phyloP scores from a whole-genome alignment of 495 filamentous ascomycete genomes.

The Viridothelium virens region DNA sequence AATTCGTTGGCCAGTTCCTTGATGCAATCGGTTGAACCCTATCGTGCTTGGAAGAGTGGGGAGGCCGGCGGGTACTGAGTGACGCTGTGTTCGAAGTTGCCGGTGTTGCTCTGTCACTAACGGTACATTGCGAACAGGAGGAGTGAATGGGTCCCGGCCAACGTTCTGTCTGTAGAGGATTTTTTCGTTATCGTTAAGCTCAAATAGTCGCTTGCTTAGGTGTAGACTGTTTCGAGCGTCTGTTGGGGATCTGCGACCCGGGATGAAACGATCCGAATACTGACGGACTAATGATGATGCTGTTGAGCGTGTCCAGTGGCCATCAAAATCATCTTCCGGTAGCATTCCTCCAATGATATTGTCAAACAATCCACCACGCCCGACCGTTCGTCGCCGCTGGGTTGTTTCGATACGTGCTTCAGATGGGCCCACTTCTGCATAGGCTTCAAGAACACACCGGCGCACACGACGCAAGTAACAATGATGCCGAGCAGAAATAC shows the following conservation, averaged over 20 bases:
- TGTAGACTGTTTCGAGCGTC: slow-evolving; percentile 50
- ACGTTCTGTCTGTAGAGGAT: slow-evolving; percentile 50
- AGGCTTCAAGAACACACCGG: not conserved
- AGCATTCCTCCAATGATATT: not conserved
- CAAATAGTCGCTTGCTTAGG: slow-evolving; percentile 53
- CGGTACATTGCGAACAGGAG: slow-evolving; percentile 31
- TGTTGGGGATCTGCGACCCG: slow-evolving; percentile 39
- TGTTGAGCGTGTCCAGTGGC: not conserved
- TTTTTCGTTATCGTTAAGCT: slow-evolving; percentile 54
- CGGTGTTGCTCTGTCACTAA: slow-evolving; percentile 14
- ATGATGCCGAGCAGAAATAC: not conserved
- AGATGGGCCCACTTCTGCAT: not conserved
- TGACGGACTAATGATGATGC: not conserved
- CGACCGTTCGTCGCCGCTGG: not conserved
- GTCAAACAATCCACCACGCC: not conserved
- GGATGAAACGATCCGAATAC: slow-evolving; percentile 24
- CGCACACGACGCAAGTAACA: not conserved
- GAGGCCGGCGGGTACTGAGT: not conserved
- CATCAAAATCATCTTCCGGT: not conserved
- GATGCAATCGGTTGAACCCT: not conserved
- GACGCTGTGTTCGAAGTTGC: slow-evolving; percentile 9
- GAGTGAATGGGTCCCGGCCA: slow-evolving; percentile 60
- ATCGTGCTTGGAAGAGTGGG: not conserved
- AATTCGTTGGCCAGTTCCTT: not conserved
- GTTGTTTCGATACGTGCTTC: not conserved